These are phyloP conservation scores for Dothistroma pini DNA, from an alignment of 2,329 filamentous ascomycete genomes.

Conservation along the genomic window DNA sequence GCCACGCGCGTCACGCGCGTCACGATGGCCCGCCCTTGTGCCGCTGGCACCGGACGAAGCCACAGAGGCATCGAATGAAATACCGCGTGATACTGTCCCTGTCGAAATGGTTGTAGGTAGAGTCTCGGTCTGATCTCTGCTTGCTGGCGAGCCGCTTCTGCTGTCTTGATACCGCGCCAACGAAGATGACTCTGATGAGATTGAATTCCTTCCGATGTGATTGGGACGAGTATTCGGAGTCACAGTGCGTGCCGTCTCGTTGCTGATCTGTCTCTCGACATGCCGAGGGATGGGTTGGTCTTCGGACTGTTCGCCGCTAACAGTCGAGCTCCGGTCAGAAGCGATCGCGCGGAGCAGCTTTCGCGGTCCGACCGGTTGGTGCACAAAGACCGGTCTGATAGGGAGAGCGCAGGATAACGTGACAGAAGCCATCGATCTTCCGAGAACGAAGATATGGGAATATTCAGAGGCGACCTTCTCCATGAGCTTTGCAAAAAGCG, in stretches of 20 bases:
- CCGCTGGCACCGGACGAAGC: not conserved
- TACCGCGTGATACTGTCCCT: not conserved
- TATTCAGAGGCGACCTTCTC: not conserved
- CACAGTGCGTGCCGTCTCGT: not conserved
- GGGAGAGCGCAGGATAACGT: not conserved
- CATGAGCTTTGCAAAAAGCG: not conserved
- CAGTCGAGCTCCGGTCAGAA: constrained; percentile 5
- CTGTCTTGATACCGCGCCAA: not conserved
- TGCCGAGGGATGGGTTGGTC: not conserved
- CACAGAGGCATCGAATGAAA: not conserved
- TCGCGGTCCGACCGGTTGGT: constrained; percentile 25
- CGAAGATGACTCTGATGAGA: not conserved
- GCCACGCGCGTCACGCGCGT: not conserved
- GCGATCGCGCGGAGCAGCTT: constrained; percentile 18
- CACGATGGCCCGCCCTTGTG: not conserved
- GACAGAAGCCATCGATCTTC: not conserved
- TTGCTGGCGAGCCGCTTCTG: not conserved
- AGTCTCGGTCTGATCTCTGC: not conserved
- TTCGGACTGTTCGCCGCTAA: not conserved
- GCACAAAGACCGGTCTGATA: constrained; percentile 13
- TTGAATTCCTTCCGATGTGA: not conserved
- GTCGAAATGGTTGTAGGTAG: not conserved
- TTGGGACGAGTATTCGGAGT: not conserved
- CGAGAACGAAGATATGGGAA: constrained; percentile 2
- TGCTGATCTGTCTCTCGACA: not conserved